Percentiles rank a stretch among this genome's conserved stretches.
phyloP scores from a whole-genome alignment of 2,329 filamentous ascomycete genomes.

The Ophiostoma perfectum region DNA sequence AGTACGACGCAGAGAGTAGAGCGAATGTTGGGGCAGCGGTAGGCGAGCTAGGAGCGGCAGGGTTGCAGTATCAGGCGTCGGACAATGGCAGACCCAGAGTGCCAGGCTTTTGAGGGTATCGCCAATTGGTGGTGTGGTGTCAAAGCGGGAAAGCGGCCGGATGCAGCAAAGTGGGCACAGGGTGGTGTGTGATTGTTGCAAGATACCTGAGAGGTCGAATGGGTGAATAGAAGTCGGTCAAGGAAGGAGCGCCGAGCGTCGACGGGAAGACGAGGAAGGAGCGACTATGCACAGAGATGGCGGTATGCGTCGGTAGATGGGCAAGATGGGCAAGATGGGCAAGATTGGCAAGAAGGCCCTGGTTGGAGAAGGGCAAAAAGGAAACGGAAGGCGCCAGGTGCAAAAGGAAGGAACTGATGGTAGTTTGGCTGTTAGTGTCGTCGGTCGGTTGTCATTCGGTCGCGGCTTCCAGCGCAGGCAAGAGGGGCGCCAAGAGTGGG shows the following conservation, averaged over 20 bases:
- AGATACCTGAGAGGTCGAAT: background rate
- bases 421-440: background rate
- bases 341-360: background rate
- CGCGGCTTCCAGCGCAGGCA: background rate
- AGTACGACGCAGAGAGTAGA: background rate
- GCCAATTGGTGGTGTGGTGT: slow-evolving; percentile 14
- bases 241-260: background rate
- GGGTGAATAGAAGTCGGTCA: background rate
- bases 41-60: background rate
- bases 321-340: background rate
- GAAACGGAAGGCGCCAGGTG: background rate
- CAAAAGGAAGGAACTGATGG: background rate
- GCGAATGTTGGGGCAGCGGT: background rate
- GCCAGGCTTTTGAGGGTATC: slow-evolving; percentile 3
- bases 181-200: background rate
- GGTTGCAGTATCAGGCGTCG: background rate
- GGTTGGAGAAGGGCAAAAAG: background rate
- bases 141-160: slow-evolving; percentile 8
- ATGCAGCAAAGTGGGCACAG: slow-evolving; percentile 16
- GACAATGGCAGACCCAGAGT: background rate
- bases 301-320: background rate
- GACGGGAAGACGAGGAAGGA: slow-evolving; percentile 9
- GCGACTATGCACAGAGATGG: background rate
- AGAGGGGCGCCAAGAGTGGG: slow-evolving; percentile 14
- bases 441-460: slow-evolving; percentile 9